These are phyloP conservation scores for Lithocarpus polystachyus DNA, from an alignment of 306 rosid species.

Conservation along the genomic window DNA sequence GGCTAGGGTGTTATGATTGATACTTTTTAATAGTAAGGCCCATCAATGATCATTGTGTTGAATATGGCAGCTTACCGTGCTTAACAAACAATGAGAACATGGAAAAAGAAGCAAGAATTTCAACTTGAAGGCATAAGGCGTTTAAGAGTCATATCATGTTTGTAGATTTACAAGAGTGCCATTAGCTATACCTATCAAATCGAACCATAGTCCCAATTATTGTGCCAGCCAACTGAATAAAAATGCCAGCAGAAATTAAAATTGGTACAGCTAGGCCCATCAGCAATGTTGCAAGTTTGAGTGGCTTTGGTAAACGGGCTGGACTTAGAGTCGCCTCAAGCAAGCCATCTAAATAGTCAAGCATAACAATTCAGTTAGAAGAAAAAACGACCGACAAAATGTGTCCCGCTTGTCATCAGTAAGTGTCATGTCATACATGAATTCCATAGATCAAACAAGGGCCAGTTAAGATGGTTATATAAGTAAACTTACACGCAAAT, in stretches of 20 bases:
- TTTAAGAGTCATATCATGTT: neutral
- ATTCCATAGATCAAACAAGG: slow-evolving; percentile 24
- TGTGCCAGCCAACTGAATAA: slow-evolving; percentile 59
- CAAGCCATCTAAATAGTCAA: slow-evolving; percentile 69
- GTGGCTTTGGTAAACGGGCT: slow-evolving; percentile 74
- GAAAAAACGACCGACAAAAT: neutral
- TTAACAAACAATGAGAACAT: neutral
- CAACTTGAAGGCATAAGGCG: neutral
- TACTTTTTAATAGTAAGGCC: neutral
- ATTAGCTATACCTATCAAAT: slow-evolving; percentile 68
- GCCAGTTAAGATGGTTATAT: slow-evolving; percentile 22
- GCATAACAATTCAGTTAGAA: slow-evolving; percentile 15
- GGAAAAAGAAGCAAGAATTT: slow-evolving; percentile 3
- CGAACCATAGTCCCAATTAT: slow-evolving; percentile 72
- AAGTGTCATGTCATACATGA: neutral
- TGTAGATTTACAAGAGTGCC: neutral
- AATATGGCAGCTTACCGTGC: neutral
- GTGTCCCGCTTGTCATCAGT: neutral
- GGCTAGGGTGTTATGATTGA: neutral
- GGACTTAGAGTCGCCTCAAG: slow-evolving; percentile 92
- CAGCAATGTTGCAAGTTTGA: slow-evolving; percentile 78
- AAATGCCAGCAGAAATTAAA: slow-evolving; percentile 71
- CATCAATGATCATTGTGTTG: neutral
- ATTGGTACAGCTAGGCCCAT: slow-evolving; percentile 72
- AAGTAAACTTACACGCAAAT: slow-evolving; percentile 69